A percentile compares a stretch with the other conserved stretches of the same genome.
phyloP scores from a whole-genome alignment of 805 yeast species.

The Zygoascus ofunaensis region DNA sequence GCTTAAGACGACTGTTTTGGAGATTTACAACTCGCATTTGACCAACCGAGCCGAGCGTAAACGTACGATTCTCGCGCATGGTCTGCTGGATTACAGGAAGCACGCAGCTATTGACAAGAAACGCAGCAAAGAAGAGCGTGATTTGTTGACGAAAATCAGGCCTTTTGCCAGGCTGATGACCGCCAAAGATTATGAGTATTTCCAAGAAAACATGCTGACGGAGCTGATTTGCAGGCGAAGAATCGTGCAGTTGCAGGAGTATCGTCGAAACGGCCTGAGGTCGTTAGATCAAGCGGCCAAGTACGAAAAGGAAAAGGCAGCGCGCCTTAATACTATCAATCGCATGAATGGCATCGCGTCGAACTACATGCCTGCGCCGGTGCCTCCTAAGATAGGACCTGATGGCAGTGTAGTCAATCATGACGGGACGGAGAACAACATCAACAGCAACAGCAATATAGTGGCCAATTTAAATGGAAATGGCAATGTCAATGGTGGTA shows the following conservation, averaged over 20 bases:
- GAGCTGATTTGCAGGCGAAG: constrained; percentile 74
- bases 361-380: constrained; percentile 15
- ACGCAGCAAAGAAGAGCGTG: constrained; percentile 83
- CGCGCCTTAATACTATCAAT: constrained; percentile 54
- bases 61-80: constrained; percentile 66
- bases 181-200: constrained; percentile 67
- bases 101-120: constrained; percentile 76
- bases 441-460: background rate
- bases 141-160: constrained; percentile 62
- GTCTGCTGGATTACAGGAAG: constrained; percentile 74
- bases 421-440: background rate
- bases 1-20: constrained; percentile 75
- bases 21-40: constrained; percentile 80
- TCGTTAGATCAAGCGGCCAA: constrained; percentile 72
- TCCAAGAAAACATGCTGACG: constrained; percentile 60
- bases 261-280: constrained; percentile 85
- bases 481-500: no score
- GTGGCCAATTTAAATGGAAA: background rate
- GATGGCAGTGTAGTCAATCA: background rate
- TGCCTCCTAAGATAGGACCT: constrained; percentile 1
- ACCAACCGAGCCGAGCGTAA: constrained; percentile 91
- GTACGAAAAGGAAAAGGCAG: constrained; percentile 80
- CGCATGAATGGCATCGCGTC: constrained; percentile 30
- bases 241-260: constrained; percentile 84
- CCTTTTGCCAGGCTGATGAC: constrained; percentile 76